Conservation (phyloP, 2,329 filamentous ascomycete genomes). For the Fusarium sp. region DNA sequence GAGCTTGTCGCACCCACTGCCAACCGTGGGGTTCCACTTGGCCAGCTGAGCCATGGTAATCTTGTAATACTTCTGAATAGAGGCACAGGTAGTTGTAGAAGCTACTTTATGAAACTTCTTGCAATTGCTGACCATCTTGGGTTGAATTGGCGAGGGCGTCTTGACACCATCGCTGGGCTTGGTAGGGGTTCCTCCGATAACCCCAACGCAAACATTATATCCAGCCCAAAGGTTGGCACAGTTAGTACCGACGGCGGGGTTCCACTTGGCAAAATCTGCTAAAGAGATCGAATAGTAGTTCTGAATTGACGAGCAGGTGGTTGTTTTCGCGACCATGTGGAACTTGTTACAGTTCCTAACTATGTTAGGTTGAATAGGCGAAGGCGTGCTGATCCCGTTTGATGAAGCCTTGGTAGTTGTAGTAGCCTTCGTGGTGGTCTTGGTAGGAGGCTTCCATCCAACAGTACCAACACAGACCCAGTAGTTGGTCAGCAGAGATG, state of each 20-base stretch:
- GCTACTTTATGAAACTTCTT: not conserved
- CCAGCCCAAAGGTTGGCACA: not conserved
- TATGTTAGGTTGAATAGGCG: not conserved
- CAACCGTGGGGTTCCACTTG: not conserved
- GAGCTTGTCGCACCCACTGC: not conserved
- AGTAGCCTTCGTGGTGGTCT: not conserved
- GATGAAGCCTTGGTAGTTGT: not conserved
- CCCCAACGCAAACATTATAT: not conserved
- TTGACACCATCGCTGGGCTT: not conserved
- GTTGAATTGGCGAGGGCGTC: not conserved
- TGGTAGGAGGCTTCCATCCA: not conserved
- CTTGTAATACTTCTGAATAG: not conserved
- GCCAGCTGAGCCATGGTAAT: not conserved
- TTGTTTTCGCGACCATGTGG: not conserved
- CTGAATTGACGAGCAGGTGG: not conserved
- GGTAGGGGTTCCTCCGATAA: not conserved
- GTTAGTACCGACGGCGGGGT: not conserved
- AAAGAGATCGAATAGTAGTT: not conserved
- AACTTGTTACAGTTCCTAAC: constrained; percentile 4
- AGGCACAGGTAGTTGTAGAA: not conserved
- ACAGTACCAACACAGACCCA: not conserved
- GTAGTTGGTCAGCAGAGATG: not conserved
- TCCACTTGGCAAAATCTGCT: not conserved
- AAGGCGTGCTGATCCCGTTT: not conserved
- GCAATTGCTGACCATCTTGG: not conserved